Base-by-base conservation (phyloP, 495 filamentous ascomycete genomes). In the Xylaria telfairii region DNA sequence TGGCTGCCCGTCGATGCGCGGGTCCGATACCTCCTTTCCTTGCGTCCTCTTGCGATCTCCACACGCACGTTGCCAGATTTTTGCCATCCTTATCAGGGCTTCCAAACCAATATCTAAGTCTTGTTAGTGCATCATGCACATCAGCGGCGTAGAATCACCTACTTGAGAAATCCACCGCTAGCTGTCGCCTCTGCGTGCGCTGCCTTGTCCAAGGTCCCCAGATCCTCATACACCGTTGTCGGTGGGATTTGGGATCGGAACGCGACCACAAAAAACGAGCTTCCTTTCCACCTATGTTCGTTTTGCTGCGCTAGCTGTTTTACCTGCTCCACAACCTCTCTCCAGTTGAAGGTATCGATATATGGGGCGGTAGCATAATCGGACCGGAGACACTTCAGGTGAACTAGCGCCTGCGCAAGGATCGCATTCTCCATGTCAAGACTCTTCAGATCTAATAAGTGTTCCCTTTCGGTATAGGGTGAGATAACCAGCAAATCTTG, bases 121-220 rank as follows among this genome's bases (percentile, higher is more conserved):
- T 26, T 71, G 73, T 81, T 67, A 80, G 74, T 74, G 39, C 64
- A 60, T 68, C 9, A 56, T 30, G 46, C 42, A 46, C 73, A 74
- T 75, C 39, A 72, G 72, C n/a, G 34, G 17, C 19, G 42, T 56
- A 65, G 57, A 74, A 69, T 53, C n/a, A 74, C 84, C 44, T 79
- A 88, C 87, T 96, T 96, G 74, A 97, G 81, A 75, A 97, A 84
- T n/a, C 94, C 94, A 1, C 93, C 93, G 72, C 89, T 91, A 42
- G 83, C 83, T 5, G 87, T 89, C 13, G 94, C 94, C 79, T 97
- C 93, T 34, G 84, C 83, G 74, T 96, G 94, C 15, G 92, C 92
- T 56, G 87, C 86, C 73, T 87, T 87, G 78, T 97, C 94, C 68
- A 97, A 80, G 21, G 81, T 82, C 62, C 87, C 87, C 17, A 97